These are phyloP conservation scores for Ceratobasidium sp. DNA, from an alignment of 1,284 basidiomycete species.

Conservation along the genomic window DNA sequence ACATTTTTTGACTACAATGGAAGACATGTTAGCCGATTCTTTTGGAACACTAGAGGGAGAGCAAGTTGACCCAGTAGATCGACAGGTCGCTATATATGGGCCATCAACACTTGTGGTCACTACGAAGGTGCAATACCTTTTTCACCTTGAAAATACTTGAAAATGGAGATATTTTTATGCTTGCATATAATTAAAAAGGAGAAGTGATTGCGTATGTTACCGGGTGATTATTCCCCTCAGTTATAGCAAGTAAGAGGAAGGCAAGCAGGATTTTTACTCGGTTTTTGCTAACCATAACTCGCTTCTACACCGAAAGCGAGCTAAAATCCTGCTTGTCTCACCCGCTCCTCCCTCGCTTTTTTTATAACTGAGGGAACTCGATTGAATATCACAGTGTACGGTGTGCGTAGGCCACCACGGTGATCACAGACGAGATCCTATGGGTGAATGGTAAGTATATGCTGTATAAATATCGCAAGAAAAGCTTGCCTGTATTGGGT, in stretches of 20 bases:
- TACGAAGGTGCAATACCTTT: constrained; percentile 9
- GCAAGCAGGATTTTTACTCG: too few relatives aligned
- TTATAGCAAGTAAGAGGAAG: too few relatives aligned
- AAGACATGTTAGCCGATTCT: constrained; percentile 32
- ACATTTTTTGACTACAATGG: not conserved
- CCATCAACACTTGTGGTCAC: not conserved
- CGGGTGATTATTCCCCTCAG: too few relatives aligned
- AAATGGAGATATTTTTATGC: not conserved
- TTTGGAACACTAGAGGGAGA: constrained; percentile 11
- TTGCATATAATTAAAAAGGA: constrained; percentile 13
- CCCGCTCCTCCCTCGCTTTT: too few relatives aligned
- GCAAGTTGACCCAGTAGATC: constrained; percentile 4
- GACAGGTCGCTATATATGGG: constrained; percentile 10
- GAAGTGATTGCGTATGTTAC: constrained; percentile 3
- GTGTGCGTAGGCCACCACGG: too few relatives aligned
- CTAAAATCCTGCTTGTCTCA: too few relatives aligned
- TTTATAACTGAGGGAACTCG: too few relatives aligned
- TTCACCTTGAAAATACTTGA: not conserved
- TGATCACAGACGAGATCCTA: constrained; percentile 44
- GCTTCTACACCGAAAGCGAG: too few relatives aligned
- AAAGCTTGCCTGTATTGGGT: constrained; percentile 58
- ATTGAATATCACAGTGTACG: too few relatives aligned
- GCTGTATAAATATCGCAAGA: too few relatives aligned
- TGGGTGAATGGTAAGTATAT: constrained; percentile 52
- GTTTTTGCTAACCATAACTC: too few relatives aligned